A percentile compares a stretch with the other conserved stretches of the same genome.
phyloP scores from a whole-genome alignment of 306 rosid species.

The Canavalia gladiata region DNA sequence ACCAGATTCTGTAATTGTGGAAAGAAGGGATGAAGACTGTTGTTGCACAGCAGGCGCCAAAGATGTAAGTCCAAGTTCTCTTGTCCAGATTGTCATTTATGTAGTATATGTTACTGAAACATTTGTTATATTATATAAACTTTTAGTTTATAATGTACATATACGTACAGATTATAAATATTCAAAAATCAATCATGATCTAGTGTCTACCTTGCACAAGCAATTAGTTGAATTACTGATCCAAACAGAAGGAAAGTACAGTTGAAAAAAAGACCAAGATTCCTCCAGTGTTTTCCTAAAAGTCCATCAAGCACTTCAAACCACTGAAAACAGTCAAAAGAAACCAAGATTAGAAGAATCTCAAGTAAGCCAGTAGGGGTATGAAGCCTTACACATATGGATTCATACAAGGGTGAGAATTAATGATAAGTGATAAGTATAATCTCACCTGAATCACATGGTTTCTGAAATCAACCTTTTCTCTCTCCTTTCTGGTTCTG shows the following conservation, averaged over 20 bases:
- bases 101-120: slow-evolving; percentile 87
- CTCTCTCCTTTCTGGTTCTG: slow-evolving; percentile 97
- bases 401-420: background rate
- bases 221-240: slow-evolving; percentile 96
- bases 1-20: slow-evolving; percentile 97
- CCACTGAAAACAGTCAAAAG: slow-evolving; percentile 66
- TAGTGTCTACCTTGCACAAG: slow-evolving; percentile 87
- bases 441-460: slow-evolving; percentile 87
- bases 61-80: slow-evolving; percentile 98
- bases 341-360: slow-evolving; percentile 30
- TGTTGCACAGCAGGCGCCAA: slow-evolving; percentile 98
- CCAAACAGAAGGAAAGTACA: slow-evolving; percentile 98
- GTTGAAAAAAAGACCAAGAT: slow-evolving; percentile 88
- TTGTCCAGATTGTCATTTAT: slow-evolving; percentile 98
- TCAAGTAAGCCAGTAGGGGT: background rate
- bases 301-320: slow-evolving; percentile 99
- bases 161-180: background rate
- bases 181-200: background rate
- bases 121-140: background rate
- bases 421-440: background rate
- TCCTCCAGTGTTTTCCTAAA: slow-evolving; percentile 94
- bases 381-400: background rate
- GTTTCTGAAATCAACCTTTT: slow-evolving; percentile 93
- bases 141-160: background rate
- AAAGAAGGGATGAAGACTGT: slow-evolving; percentile 96